These are phyloP conservation scores for Polytrichum formosum DNA, from an alignment of 225 moss, liverwort and hornwort species.

Conservation along the genomic window DNA sequence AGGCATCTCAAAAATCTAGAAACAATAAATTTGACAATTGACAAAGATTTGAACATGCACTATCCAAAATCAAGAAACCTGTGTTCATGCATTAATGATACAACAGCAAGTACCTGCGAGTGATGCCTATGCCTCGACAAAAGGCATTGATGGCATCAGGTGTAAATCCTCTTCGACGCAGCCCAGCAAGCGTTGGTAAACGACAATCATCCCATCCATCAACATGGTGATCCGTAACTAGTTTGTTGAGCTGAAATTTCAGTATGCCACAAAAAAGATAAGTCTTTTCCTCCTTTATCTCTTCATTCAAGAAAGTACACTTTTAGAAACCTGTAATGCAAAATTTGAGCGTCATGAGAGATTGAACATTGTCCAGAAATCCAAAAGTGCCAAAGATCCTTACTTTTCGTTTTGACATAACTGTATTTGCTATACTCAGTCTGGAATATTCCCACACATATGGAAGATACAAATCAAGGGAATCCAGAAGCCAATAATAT, in stretches of 20 bases:
- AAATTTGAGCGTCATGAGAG: too few species aligned
- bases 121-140: constrained; percentile 91
- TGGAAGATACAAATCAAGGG: constrained; percentile 87
- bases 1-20: too few species aligned
- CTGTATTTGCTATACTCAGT: constrained; percentile 73
- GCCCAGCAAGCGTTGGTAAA: constrained; percentile 78
- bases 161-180: constrained; percentile 87
- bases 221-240: constrained; percentile 79
- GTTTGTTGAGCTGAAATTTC: constrained; percentile 63
- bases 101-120: constrained; percentile 61
- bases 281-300: too few species aligned
- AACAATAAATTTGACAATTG: too few species aligned
- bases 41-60: too few species aligned
- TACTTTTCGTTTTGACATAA: constrained; percentile 95
- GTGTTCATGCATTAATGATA: not conserved
- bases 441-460: constrained; percentile 98
- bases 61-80: not conserved
- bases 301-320: too few species aligned
- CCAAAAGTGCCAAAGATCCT: constrained; percentile 2
- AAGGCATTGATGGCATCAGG: constrained; percentile 93
- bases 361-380: too few species aligned
- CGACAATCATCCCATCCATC: constrained; percentile 99
- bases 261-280: too few species aligned
- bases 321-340: too few species aligned
- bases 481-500: constrained; percentile 93